Percentiles rank a stretch among this genome's conserved stretches.
Conservation (phyloP, 257 asterid species). For the Leonotis leonurus region DNA sequence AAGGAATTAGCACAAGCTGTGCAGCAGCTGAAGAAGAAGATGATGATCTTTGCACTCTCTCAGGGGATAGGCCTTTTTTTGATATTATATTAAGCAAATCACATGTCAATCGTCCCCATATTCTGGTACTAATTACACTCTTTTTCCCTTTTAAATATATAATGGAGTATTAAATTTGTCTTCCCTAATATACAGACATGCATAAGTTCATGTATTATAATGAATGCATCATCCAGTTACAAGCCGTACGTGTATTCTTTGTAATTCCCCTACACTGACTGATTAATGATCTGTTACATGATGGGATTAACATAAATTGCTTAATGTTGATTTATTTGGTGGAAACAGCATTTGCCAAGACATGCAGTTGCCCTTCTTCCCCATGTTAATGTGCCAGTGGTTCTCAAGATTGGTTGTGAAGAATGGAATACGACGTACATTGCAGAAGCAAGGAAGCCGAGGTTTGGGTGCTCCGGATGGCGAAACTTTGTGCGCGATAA, state of each 20-base stretch:
- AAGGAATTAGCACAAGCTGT: neutral
- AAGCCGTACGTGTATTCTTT: no score
- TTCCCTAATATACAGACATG: no score
- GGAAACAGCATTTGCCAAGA: conserved; percentile 18
- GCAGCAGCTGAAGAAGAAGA: conserved; percentile 4
- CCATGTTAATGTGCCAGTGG: conserved; percentile 17
- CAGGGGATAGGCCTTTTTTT: conserved; percentile 19
- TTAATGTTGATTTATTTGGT: no score
- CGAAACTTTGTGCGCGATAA: conserved; percentile 27
- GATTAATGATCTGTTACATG: no score
- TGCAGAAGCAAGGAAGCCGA: neutral
- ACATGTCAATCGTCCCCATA: neutral
- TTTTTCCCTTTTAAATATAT: no score
- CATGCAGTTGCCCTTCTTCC: conserved; percentile 18
- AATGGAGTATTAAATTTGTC: no score
- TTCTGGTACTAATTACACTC: conserved; percentile 34
- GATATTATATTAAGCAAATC: conserved; percentile 15
- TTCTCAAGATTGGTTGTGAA: conserved; percentile 27
- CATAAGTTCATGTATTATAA: no score
- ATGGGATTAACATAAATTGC: no score
- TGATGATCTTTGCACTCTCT: conserved; percentile 17
- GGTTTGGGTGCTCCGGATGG: conserved; percentile 19
- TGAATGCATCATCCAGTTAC: no score
- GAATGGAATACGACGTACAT: conserved; percentile 27
- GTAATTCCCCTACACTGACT: no score